Conservation (phyloP, 2,329 filamentous ascomycete genomes). For the Pseudogymnoascus sp. region DNA sequence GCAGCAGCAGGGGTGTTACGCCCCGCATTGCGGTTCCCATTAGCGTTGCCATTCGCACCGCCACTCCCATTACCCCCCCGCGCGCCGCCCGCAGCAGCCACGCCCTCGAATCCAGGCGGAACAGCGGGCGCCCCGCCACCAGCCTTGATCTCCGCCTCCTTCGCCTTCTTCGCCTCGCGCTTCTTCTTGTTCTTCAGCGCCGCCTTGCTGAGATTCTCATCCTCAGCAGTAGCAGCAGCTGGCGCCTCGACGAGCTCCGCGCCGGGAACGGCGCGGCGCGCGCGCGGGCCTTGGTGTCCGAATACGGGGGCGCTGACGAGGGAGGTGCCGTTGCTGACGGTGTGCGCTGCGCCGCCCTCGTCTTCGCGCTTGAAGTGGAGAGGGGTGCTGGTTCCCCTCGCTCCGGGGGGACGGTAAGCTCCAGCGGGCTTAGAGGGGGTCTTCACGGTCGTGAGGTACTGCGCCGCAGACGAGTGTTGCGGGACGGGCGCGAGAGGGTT, state of each 20-base stretch:
- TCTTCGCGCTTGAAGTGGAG: constrained; percentile 97
- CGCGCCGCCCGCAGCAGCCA: constrained; percentile 32
- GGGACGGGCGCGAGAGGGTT: constrained; percentile 71
- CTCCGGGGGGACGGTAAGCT: constrained; percentile 90
- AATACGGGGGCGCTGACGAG: constrained; percentile 65
- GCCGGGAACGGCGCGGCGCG: constrained; percentile 75
- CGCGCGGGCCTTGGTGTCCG: constrained; percentile 46
- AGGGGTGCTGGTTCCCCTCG: constrained; percentile 79
- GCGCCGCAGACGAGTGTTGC: constrained; percentile 68
- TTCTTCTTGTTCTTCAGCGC: constrained; percentile 99
- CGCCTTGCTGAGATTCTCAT: constrained; percentile 71
- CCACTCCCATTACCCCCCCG: constrained; percentile 28
- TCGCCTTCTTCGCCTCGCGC: constrained; percentile 83
- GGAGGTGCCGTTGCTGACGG: constrained; percentile 69
- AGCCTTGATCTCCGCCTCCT: constrained; percentile 62
- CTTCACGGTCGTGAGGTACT: constrained; percentile 79
- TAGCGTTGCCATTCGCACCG: constrained; percentile 24
- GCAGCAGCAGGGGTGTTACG: constrained; percentile 8
- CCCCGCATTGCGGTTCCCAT: constrained; percentile 12
- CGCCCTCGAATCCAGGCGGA: constrained; percentile 38
- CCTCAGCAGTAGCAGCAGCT: constrained; percentile 50
- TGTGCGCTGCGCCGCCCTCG: constrained; percentile 83
- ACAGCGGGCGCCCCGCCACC: constrained; percentile 25
- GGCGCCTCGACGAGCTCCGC: constrained; percentile 66
- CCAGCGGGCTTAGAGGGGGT: constrained; percentile 95